Base-by-base conservation (phyloP, 1,139 yeast species). In the Suhomyces terraborum region DNA sequence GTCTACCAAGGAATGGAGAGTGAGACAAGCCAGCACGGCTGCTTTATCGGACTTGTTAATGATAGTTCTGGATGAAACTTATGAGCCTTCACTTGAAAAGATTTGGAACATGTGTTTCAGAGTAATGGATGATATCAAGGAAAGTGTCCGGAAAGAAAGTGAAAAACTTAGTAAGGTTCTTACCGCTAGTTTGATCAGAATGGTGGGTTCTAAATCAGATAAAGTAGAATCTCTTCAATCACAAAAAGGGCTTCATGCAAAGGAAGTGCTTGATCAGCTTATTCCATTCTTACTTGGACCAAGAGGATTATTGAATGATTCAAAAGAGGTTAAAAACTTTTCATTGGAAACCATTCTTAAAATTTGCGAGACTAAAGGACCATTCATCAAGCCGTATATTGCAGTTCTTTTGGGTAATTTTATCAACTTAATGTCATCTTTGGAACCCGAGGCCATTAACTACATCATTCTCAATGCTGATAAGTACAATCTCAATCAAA, bases 61-160 rank as follows among this genome's bases (percentile, higher is more conserved):
- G 50, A 75, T 82, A 6, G 73, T 77, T 24, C 74, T 82, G 1
- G 58, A 79, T 31, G 79, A 74, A 9, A 65, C 60, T 8, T 86
- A 84, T 52, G 81, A 80, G 36, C 54, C 60, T 6, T 58, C 67
- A 13, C 59, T 88, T 41, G 85, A 85, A 45, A 80, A 79, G 5
- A 80, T 93, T 24, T 91, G 97, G 98, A 73, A 76, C 5, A 82
- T 87, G 87, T 82, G 94, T 41, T 91, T 93, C 66, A 76, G 98
- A 55, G 79, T 80, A 0, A 80, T 91, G 77, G 98, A 93, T 64
- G 98, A 93, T 65, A 88, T 93, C 45, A 93, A 93, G 58, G 97
- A 88, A 36, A 87, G 95, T 64, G 98, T 93, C 4, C 74, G 98
- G 36, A 79, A 79, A 43, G 95, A 88, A 40, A 98, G 95, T 8